These are phyloP conservation scores for Penicillium salamii DNA, from an alignment of 495 filamentous ascomycete genomes.

Conservation along the genomic window DNA sequence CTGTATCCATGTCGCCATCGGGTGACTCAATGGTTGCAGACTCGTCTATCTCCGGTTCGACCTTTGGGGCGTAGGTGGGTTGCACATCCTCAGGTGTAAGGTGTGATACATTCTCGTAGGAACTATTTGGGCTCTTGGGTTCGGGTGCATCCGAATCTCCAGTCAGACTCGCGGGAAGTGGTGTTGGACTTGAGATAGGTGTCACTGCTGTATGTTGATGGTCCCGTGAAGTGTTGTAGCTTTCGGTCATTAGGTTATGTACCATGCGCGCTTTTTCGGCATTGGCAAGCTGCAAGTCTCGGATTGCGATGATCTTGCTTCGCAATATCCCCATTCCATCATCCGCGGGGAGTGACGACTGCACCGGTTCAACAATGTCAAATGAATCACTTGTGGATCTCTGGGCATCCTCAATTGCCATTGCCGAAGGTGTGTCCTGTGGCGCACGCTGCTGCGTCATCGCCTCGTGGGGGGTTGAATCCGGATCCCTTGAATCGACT, in stretches of 20 bases:
- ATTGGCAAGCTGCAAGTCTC: conserved; percentile 57
- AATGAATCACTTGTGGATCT: conserved; percentile 5
- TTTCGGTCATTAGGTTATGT: conserved; percentile 78
- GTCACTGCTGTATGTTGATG: conserved; percentile 27
- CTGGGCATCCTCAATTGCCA: background rate
- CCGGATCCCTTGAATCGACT: background rate
- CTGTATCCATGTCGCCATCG: conserved; percentile 41
- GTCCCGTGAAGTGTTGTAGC: conserved; percentile 56
- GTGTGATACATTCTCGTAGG: conserved; percentile 56
- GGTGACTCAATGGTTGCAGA: conserved; percentile 24
- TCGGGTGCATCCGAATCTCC: no score
- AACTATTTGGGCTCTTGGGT: no score
- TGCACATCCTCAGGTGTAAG: conserved; percentile 67
- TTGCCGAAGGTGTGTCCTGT: background rate
- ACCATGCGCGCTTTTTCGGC: conserved; percentile 79
- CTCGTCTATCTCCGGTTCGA: conserved; percentile 35
- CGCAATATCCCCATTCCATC: conserved; percentile 84
- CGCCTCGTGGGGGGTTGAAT: background rate
- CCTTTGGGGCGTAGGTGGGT: conserved; percentile 63
- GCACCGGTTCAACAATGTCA: conserved; percentile 18
- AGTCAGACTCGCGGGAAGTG: conserved; percentile 31
- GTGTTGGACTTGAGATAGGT: no score
- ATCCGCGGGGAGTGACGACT: conserved; percentile 71
- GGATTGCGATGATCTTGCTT: conserved; percentile 73
- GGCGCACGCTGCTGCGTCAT: conserved; percentile 1